Evolutionary conservation across 23 red algal species (phyloP).

Genomic region (Gracilaria domingensis): DNA sequence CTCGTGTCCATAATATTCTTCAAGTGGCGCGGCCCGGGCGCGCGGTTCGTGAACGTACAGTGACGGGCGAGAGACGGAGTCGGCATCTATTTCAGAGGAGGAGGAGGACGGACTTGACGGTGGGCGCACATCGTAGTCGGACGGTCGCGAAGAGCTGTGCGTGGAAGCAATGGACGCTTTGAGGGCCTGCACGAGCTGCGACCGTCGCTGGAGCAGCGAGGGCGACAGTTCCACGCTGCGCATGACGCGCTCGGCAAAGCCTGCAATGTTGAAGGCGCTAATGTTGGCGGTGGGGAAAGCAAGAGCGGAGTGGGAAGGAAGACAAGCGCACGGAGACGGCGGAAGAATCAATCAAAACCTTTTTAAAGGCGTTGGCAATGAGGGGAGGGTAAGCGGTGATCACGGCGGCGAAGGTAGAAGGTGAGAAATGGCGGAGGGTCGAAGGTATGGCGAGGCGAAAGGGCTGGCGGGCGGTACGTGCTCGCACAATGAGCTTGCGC

Average conservation of each 20-base stretch:
- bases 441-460: neutral
- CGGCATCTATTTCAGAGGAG: constrained; percentile 41
- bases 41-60: constrained; percentile 55
- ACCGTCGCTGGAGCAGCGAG: neutral
- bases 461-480: neutral
- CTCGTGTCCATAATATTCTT: constrained; percentile 64
- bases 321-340: too few relatives aligned
- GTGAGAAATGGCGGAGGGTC: neutral
- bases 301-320: neutral
- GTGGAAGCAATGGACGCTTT: neutral
- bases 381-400: neutral
- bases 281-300: neutral
- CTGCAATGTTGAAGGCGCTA: neutral
- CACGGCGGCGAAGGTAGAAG: neutral
- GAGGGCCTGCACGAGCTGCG: neutral
- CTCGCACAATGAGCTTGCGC: neutral
- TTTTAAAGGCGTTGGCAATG: too few relatives aligned
- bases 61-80: constrained; percentile 47
- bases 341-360: neutral
- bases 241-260: neutral
- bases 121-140: neutral
- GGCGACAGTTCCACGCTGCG: constrained; percentile 1
- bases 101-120: constrained; percentile 33
- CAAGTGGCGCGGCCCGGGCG: constrained; percentile 46
- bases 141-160: neutral